Evolutionary conservation across 192 early-diverging fungal species (phyloP).

Genomic region (Obelidium mucronatum): DNA sequence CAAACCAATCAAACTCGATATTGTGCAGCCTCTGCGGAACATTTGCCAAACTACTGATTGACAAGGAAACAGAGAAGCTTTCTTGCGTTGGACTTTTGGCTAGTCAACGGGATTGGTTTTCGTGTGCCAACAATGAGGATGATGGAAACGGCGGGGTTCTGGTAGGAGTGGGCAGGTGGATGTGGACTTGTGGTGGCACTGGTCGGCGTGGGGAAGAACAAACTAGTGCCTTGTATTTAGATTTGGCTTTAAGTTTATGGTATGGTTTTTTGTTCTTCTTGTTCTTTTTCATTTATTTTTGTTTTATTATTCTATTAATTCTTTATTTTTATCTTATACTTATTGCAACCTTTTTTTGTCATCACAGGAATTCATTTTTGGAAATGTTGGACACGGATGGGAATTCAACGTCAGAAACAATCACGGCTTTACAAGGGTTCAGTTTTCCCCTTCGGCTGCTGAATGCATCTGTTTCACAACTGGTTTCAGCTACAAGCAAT

Average conservation of each 20-base stretch:
- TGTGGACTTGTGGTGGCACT: neutral
- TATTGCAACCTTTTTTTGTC: too few species aligned
- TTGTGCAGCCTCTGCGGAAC: neutral
- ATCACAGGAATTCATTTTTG: too few species aligned
- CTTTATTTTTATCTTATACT: too few species aligned
- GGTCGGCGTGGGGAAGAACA: neutral
- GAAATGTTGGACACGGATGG: neutral
- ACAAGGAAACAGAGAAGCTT: neutral
- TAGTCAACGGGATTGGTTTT: neutral
- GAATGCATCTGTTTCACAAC: neutral
- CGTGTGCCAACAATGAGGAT: neutral
- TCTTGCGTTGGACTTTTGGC: neutral
- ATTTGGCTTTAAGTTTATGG: neutral
- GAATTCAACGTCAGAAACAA: neutral
- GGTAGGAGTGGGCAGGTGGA: neutral
- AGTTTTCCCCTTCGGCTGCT: neutral
- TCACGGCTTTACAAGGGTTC: neutral
- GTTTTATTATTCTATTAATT: too few species aligned
- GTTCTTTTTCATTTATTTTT: too few species aligned
- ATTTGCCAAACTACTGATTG: neutral
- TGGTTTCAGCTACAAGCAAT: neutral
- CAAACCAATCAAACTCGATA: neutral
- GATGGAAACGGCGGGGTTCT: too few species aligned
- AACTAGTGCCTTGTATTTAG: neutral
- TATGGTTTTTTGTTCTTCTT: too few species aligned